Base-by-base conservation (phyloP, 2,329 filamentous ascomycete species). In the Simplicillium aogashimaense region DNA sequence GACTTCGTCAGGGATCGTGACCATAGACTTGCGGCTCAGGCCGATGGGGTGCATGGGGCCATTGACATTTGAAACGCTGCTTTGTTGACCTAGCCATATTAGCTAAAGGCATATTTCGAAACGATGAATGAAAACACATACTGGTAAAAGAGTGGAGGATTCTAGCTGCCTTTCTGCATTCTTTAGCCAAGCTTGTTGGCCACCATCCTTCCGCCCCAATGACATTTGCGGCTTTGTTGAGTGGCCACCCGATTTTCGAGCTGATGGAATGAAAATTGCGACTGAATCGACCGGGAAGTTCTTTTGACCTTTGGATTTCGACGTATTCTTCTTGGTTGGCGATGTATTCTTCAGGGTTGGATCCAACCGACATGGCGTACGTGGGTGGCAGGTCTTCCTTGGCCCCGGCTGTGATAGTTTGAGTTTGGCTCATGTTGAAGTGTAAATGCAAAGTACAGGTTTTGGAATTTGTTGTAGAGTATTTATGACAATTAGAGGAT, bases 161-260 rank as follows among this genome's bases (percentile, higher is more conserved):
- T 20, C 83, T 72, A 16, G 83, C 83, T 3, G 82, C 81, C 62
- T 87, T 87, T 63, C 83, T 80, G 52, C 78, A 78, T 61, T 87
- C 83, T 54, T 81, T 80, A 51, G 86, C 81, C 50, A 87, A 63
- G 4, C 74, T 77, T 20, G 79, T 83, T 3, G 83, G 83, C 83
- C 82, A 86, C 55, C 85, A 86, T 11, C 81, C 80, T 55, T 87
- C 83, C 18, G 78, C 74, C 44, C 82, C 82, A 33, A 87, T 60
- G 47, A 75, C 74, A 58, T 85, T 82, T 38, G 77, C 80, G 14
- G 83, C 63, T 42, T 70, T 75, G 56, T 86, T 86, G 43, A 85
- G 70, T 4, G 81, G 80, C 12, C 70, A 68, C 9, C 78, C 78
- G 20, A 82, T 66, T 51, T 80, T 81, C 60, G 83, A 79, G 42